Conservation (phyloP, 352 stramenopile species). For the Globisporangium parvum region DNA sequence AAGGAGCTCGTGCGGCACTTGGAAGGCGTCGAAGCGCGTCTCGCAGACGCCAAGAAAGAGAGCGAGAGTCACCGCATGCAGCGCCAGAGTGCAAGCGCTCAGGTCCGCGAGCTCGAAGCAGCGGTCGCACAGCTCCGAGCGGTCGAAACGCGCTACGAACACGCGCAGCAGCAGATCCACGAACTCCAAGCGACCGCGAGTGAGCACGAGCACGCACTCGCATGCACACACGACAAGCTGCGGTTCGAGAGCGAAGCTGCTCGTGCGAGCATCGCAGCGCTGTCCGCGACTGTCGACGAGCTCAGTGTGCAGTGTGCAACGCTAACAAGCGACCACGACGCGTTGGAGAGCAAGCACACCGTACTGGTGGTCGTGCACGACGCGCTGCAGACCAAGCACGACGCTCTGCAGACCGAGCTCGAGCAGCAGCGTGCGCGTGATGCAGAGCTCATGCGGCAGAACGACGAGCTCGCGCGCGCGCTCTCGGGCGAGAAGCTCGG, state of each 20-base stretch:
- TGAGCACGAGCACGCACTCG: slow-evolving; percentile 6
- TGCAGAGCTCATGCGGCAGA: not conserved
- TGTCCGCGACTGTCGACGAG: slow-evolving; percentile 5
- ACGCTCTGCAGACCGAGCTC: not conserved
- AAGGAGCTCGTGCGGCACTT: slow-evolving; percentile 38
- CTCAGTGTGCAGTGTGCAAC: not conserved
- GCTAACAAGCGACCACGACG: slow-evolving; percentile 2
- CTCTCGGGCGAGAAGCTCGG: slow-evolving; percentile 11
- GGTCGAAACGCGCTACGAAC: not conserved
- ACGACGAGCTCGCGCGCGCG: slow-evolving; percentile 5
- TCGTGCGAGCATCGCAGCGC: not conserved
- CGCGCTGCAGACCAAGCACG: not conserved
- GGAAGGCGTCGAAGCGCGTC: slow-evolving; percentile 28
- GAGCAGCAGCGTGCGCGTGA: not conserved
- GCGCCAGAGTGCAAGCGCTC: not conserved
- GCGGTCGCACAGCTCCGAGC: not conserved
- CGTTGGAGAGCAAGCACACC: not conserved
- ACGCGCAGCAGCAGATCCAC: slow-evolving; percentile 1
- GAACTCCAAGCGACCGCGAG: slow-evolving; percentile 8
- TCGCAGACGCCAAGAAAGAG: slow-evolving; percentile 12
- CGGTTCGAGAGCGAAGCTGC: slow-evolving; percentile 5
- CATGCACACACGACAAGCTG: slow-evolving; percentile 10
- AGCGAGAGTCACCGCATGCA: slow-evolving; percentile 7
- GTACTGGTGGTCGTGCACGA: not conserved
- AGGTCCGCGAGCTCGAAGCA: slow-evolving; percentile 2